Evolutionary conservation across 1,284 basidiomycete species (phyloP).

Genomic region (Melampsora americana): DNA sequence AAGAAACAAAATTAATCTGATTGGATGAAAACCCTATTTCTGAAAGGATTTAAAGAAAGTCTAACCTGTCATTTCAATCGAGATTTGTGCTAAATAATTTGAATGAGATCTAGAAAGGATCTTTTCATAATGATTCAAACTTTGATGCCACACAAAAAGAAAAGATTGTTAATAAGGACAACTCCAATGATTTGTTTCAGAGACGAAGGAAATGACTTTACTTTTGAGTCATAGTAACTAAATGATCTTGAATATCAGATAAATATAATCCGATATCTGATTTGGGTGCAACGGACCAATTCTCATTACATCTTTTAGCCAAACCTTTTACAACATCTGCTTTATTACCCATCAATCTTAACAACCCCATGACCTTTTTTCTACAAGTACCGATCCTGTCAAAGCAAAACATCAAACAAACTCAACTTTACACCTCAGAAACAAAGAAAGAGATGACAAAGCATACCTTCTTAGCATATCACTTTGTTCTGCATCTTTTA

Average conservation of each 20-base stretch:
- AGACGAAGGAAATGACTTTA: slow-evolving; percentile 29
- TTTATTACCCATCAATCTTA: slow-evolving; percentile 95
- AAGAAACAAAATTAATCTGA: neutral
- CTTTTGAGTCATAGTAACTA: slow-evolving; percentile 99
- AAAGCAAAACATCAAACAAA: neutral
- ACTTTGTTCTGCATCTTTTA: slow-evolving; percentile 79
- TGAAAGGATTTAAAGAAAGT: neutral
- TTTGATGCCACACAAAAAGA: neutral
- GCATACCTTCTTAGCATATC: slow-evolving; percentile 68
- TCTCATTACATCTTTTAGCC: slow-evolving; percentile 94
- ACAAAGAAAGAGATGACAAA: neutral
- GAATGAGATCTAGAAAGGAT: slow-evolving; percentile 97
- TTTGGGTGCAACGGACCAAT: slow-evolving; percentile 97
- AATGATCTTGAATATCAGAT: slow-evolving; percentile 92
- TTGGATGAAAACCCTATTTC: slow-evolving; percentile 12
- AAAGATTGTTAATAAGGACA: neutral
- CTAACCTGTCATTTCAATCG: slow-evolving; percentile 74
- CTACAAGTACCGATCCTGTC: slow-evolving; percentile 89
- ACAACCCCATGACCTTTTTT: slow-evolving; percentile 98
- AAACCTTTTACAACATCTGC: slow-evolving; percentile 99
- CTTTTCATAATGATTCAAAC: slow-evolving; percentile 95
- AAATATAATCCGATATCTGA: slow-evolving; percentile 95
- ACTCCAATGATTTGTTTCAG: neutral
- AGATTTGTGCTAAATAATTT: slow-evolving; percentile 98
- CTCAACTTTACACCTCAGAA: neutral